phyloP scores from a whole-genome alignment of 305 asterid species.

The Rubia peregrina region DNA sequence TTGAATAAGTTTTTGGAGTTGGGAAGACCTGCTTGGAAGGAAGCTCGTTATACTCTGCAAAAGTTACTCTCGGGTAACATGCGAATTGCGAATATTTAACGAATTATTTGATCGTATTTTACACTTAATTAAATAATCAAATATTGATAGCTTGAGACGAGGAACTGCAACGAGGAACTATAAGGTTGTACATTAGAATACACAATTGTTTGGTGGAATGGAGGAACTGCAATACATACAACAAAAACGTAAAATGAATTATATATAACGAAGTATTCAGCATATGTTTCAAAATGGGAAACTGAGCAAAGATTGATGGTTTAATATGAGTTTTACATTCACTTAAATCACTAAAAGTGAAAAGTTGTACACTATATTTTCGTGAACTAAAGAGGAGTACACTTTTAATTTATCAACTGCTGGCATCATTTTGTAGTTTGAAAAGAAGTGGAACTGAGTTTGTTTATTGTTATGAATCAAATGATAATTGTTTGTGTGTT shows the following conservation, averaged over 20 bases:
- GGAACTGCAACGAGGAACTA: no score
- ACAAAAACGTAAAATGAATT: no score
- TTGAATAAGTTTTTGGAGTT: slow-evolving; percentile 73
- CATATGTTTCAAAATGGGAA: no score
- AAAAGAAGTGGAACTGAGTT: neutral
- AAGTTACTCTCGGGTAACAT: slow-evolving; percentile 66
- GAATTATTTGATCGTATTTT: neutral
- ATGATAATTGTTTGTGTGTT: slow-evolving; percentile 10
- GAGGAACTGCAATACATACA: no score
- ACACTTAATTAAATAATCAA: no score
- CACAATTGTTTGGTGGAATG: no score
- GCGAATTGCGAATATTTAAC: neutral
- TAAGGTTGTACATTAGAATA: neutral
- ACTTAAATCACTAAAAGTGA: no score
- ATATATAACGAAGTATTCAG: no score
- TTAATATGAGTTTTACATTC: neutral
- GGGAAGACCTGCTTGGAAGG: slow-evolving; percentile 96
- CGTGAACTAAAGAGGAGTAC: neutral
- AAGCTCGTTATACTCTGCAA: slow-evolving; percentile 80
- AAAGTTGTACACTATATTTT: neutral
- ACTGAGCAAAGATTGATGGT: neutral
- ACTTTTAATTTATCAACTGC: neutral
- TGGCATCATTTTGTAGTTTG: neutral
- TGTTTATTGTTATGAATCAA: slow-evolving; percentile 3
- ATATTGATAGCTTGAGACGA: neutral